phyloP scores from a whole-genome alignment of 352 stramenopile species.

The Phytophthora fragariaefolia region DNA sequence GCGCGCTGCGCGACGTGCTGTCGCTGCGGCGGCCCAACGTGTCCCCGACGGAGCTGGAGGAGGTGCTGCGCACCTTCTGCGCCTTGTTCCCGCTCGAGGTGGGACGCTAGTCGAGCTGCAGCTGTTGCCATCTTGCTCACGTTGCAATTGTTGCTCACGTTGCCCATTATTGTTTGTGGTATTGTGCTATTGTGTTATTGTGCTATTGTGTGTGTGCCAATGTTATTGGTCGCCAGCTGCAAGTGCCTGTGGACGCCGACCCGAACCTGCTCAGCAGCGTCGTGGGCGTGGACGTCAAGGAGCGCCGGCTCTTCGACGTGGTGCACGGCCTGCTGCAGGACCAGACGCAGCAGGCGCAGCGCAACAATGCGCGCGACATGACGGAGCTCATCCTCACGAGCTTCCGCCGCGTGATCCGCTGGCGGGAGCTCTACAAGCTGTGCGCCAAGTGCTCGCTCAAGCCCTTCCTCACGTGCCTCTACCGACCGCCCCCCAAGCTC shows the following conservation, averaged over 20 bases:
- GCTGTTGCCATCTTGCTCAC: conserved; percentile 11
- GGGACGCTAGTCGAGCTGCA: background rate
- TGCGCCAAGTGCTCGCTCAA: conserved; percentile 86
- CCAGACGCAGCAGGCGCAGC: conserved; percentile 63
- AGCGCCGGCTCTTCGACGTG: conserved; percentile 76
- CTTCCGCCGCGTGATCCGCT: conserved; percentile 81
- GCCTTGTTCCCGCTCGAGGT: conserved; percentile 78
- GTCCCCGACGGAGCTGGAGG: conserved; percentile 53
- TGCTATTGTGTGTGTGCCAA: too few relatives aligned
- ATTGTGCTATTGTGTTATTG: too few relatives aligned
- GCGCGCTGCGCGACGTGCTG: conserved; percentile 77
- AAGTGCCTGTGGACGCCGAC: conserved; percentile 38
- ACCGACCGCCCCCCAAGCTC: conserved; percentile 61
- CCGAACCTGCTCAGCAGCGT: conserved; percentile 30
- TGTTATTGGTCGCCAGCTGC: conserved; percentile 15
- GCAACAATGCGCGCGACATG: conserved; percentile 62
- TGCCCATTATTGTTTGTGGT: background rate
- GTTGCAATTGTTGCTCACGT: conserved; percentile 17
- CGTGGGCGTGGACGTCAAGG: conserved; percentile 70
- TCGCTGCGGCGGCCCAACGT: conserved; percentile 58
- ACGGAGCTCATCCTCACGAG: conserved; percentile 70
- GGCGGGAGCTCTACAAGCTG: conserved; percentile 81
- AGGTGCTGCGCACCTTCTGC: conserved; percentile 77
- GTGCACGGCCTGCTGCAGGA: conserved; percentile 76
- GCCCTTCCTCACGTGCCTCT: conserved; percentile 72